Evolutionary conservation across 805 yeast genomes (phyloP).

Genomic region (Zygotorulaspora chibaensis): DNA sequence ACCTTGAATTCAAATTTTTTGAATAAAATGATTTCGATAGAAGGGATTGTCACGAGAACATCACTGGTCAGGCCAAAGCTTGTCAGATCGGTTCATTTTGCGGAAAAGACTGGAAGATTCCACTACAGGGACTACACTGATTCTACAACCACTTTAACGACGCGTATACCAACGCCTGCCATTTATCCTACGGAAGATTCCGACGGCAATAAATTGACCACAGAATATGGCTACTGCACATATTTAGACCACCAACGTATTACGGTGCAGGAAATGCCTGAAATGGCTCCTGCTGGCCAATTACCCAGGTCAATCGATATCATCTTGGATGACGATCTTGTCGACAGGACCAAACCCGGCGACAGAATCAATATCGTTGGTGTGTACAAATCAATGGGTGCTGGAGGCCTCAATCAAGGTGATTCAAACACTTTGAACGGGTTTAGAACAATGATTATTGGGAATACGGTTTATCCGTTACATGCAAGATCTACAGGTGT

Average conservation of each 20-base stretch:
- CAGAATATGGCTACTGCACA: constrained; percentile 90
- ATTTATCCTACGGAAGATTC: constrained; percentile 90
- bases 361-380: constrained; percentile 94
- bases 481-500: constrained; percentile 87
- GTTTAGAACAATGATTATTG: constrained; percentile 78
- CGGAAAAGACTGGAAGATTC: constrained; percentile 76
- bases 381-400: constrained; percentile 87
- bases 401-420: constrained; percentile 38
- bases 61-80: constrained; percentile 91
- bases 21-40: constrained; percentile 79
- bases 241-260: constrained; percentile 92
- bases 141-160: constrained; percentile 74
- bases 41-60: constrained; percentile 93
- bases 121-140: constrained; percentile 91
- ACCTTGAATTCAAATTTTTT: constrained; percentile 72
- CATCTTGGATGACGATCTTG: constrained; percentile 90
- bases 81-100: constrained; percentile 86
- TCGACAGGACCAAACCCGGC: constrained; percentile 90
- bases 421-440: constrained; percentile 48
- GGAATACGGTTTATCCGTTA: constrained; percentile 83
- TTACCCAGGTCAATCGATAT: constrained; percentile 90
- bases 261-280: constrained; percentile 96
- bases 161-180: constrained; percentile 56
- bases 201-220: constrained; percentile 80
- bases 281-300: constrained; percentile 96